Conservation (phyloP, 495 filamentous ascomycete genomes). For the Tuber aestivum region DNA sequence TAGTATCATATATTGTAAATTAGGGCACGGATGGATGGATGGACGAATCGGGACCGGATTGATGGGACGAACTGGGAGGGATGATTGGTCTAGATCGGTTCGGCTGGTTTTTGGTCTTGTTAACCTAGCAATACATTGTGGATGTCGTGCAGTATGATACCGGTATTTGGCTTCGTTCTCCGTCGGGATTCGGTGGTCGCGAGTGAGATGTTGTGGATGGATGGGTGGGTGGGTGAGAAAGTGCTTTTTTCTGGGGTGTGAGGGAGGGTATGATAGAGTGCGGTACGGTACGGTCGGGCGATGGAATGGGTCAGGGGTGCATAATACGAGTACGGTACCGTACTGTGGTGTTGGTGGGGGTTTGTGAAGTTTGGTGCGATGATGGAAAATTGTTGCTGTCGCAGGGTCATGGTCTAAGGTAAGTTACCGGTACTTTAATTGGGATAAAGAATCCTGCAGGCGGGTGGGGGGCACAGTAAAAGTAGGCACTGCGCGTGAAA, state of each 20-base stretch:
- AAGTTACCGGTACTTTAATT: not conserved
- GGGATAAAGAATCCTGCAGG: not conserved
- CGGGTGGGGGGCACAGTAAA: not conserved
- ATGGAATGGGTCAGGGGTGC: not conserved
- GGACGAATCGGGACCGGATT: not conserved
- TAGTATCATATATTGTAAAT: not conserved
- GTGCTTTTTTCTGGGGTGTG: not conserved
- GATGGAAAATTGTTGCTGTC: not conserved
- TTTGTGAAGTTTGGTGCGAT: not conserved
- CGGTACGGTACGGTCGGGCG: not conserved
- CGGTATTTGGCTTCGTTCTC: not conserved
- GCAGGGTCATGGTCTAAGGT: not conserved
- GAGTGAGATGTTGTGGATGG: conserved; percentile 1
- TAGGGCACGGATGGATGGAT: not conserved
- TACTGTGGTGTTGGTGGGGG: not conserved
- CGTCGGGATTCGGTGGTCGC: not conserved
- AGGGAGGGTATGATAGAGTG: not conserved
- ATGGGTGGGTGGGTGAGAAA: not conserved
- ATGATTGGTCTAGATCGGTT: not conserved
- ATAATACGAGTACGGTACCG: not conserved
- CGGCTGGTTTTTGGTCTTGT: not conserved
- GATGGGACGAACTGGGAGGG: not conserved
- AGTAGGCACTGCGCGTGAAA: not conserved
- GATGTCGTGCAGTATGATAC: not conserved
- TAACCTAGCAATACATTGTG: not conserved